These are phyloP conservation scores for Senna siamea DNA, from an alignment of 306 rosid genomes.

Conservation along the genomic window DNA sequence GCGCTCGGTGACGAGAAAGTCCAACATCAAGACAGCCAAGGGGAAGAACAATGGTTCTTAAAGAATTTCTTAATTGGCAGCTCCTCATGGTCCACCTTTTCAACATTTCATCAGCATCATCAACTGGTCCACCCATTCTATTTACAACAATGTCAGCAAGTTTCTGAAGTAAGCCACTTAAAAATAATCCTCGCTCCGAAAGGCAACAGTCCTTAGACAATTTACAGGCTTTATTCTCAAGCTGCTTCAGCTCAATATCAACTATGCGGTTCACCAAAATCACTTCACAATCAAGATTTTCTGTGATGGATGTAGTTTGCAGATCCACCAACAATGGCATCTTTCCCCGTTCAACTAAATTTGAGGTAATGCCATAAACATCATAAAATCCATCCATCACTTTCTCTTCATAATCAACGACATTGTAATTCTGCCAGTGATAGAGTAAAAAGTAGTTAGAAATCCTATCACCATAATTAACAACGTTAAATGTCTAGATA, in stretches of 20 bases:
- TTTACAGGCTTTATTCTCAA: slow-evolving; percentile 66
- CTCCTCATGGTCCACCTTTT: slow-evolving; percentile 81
- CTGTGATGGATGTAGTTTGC: slow-evolving; percentile 56
- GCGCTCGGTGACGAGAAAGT: slow-evolving; percentile 97
- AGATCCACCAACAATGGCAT: slow-evolving; percentile 92
- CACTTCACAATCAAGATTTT: slow-evolving; percentile 78
- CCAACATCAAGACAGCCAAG: slow-evolving; percentile 91
- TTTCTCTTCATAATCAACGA: slow-evolving; percentile 80
- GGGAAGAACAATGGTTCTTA: slow-evolving; percentile 72
- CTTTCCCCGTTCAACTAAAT: slow-evolving; percentile 73
- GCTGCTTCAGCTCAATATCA: slow-evolving; percentile 73
- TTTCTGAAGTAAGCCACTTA: slow-evolving; percentile 83
- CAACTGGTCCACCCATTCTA: slow-evolving; percentile 97
- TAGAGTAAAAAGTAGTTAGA: slow-evolving; percentile 40
- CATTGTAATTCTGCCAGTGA: slow-evolving; percentile 82
- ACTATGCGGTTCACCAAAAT: slow-evolving; percentile 71
- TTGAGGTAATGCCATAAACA: slow-evolving; percentile 70
- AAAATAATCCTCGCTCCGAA: slow-evolving; percentile 64
- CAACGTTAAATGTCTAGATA: slow-evolving; percentile 23
- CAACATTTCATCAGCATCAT: slow-evolving; percentile 78
- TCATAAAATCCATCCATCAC: slow-evolving; percentile 98
- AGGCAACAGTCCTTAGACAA: slow-evolving; percentile 55
- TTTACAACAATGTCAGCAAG: slow-evolving; percentile 87
- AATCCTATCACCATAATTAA: slow-evolving; percentile 23
- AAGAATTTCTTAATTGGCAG: slow-evolving; percentile 67